Evolutionary conservation across 2,329 filamentous ascomycete genomes (phyloP).

Genomic region (Clonostachys sp.): DNA sequence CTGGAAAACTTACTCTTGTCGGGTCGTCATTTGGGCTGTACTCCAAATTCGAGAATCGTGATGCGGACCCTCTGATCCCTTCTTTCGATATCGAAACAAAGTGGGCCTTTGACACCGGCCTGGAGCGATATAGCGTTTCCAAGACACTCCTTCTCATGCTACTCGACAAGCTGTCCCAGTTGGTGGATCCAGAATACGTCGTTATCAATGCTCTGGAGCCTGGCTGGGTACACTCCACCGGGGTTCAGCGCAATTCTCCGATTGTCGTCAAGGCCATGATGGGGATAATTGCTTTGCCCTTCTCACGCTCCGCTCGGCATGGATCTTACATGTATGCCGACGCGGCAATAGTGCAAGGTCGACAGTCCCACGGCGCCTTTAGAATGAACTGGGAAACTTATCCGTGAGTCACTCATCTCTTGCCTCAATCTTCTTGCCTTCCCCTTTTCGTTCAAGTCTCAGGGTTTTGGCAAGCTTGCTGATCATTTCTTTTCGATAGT

Average conservation of each 20-base stretch:
- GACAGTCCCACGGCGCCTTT: constrained; percentile 45
- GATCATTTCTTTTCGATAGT: too few relatives aligned
- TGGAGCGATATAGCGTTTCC: constrained; percentile 12
- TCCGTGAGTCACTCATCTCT: constrained; percentile 29
- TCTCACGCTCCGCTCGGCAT: constrained; percentile 22
- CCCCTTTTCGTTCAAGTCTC: constrained; percentile 3
- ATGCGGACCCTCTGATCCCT: constrained; percentile 13
- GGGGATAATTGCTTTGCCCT: constrained; percentile 5
- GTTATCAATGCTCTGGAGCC: constrained; percentile 42
- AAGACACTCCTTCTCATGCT: constrained; percentile 28
- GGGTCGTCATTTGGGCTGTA: constrained; percentile 15
- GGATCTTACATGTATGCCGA: constrained; percentile 43
- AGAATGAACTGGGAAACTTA: constrained; percentile 40
- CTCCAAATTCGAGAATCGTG: constrained; percentile 14
- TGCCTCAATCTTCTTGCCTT: too few relatives aligned
- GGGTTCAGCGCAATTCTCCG: constrained; percentile 17
- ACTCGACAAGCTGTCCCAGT: constrained; percentile 25
- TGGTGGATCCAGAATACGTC: constrained; percentile 30
- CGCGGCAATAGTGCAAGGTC: constrained; percentile 36
- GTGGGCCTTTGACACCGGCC: constrained; percentile 9
- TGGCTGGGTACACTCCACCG: constrained; percentile 34
- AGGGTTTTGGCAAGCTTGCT: constrained; percentile 14
- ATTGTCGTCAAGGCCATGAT: constrained; percentile 8
- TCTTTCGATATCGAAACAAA: constrained; percentile 19
- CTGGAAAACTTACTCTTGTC: constrained; percentile 13